Evolutionary conservation across 1,284 basidiomycete genomes (phyloP).

Genomic region (Boletus albobrunnescens): DNA sequence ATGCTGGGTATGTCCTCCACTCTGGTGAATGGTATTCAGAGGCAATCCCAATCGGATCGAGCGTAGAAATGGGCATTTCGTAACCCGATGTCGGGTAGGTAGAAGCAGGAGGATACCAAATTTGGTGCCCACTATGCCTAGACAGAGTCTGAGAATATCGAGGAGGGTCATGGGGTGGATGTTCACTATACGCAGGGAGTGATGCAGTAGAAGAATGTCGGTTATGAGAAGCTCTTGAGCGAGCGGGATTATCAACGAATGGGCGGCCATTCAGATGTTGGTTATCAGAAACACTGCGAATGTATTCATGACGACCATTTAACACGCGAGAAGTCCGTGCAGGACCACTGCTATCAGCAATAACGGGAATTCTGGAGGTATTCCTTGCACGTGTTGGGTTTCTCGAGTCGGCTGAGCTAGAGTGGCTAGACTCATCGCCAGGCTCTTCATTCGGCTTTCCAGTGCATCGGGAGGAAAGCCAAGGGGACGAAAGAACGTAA

Average conservation of each 20-base stretch:
- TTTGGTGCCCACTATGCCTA: slow-evolving; percentile 27
- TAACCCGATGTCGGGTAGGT: slow-evolving; percentile 20
- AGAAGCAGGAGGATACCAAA: slow-evolving; percentile 40
- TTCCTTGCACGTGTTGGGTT: slow-evolving; percentile 5
- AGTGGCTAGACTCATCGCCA: slow-evolving; percentile 6
- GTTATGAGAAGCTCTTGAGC: slow-evolving; percentile 5
- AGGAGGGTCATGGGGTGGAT: slow-evolving; percentile 21
- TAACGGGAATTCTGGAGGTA: slow-evolving; percentile 13
- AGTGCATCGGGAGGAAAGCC: slow-evolving; percentile 19
- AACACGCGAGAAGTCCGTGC: slow-evolving; percentile 10
- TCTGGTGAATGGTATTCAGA: slow-evolving; percentile 33
- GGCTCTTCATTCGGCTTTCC: slow-evolving; percentile 14
- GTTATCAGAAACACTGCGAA: slow-evolving; percentile 22
- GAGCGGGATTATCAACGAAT: background rate
- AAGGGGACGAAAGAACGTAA: slow-evolving; percentile 44
- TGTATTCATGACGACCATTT: slow-evolving; percentile 6
- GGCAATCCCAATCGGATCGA: slow-evolving; percentile 23
- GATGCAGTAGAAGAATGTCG: slow-evolving; percentile 21
- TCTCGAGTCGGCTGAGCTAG: slow-evolving; percentile 3
- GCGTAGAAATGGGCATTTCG: slow-evolving; percentile 6
- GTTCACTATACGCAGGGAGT: slow-evolving; percentile 29
- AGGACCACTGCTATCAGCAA: slow-evolving; percentile 4
- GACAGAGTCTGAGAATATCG: slow-evolving; percentile 26
- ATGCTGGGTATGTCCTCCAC: slow-evolving; percentile 48
- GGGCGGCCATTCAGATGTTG: slow-evolving; percentile 5